Conservation (phyloP, 225 moss, liverwort and hornwort species). For the Asterella californica region DNA sequence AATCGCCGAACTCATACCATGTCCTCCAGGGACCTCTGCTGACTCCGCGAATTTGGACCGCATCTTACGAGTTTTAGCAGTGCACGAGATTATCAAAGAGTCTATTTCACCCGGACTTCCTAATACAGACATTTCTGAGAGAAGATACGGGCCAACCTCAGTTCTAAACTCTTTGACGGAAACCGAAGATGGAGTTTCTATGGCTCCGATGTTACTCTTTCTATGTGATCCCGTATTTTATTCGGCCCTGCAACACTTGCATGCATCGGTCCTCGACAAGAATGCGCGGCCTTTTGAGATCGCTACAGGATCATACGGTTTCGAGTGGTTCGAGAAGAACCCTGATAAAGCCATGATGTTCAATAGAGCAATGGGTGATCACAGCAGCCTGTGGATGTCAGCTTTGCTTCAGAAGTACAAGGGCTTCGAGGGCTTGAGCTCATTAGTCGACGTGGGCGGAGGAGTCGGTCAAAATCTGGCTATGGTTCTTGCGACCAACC, state of each 20-base stretch:
- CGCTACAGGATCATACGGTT: neutral
- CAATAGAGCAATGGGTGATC: neutral
- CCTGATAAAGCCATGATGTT: neutral
- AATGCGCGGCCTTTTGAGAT: neutral
- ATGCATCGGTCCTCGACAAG: neutral
- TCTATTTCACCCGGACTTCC: neutral
- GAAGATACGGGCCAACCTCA: neutral
- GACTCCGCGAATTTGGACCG: neutral
- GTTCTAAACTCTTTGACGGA: no score
- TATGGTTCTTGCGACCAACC: slow-evolving; percentile 6
- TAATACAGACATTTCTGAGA: neutral
- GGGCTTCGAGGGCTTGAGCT: neutral
- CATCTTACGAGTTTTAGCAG: slow-evolving; percentile 4
- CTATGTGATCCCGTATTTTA: neutral
- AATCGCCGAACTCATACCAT: neutral
- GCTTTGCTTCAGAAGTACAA: neutral
- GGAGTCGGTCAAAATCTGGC: neutral
- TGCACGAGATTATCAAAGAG: neutral
- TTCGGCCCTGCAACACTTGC: neutral
- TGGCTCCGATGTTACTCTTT: neutral
- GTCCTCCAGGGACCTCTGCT: neutral
- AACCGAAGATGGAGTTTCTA: neutral
- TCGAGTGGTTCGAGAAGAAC: neutral
- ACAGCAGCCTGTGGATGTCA: no score
- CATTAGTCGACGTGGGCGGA: slow-evolving; percentile 22